A percentile compares a stretch with the other conserved stretches of the same genome.
Conservation (phyloP, 805 yeast species). For the Zygotorulaspora florentina region DNA sequence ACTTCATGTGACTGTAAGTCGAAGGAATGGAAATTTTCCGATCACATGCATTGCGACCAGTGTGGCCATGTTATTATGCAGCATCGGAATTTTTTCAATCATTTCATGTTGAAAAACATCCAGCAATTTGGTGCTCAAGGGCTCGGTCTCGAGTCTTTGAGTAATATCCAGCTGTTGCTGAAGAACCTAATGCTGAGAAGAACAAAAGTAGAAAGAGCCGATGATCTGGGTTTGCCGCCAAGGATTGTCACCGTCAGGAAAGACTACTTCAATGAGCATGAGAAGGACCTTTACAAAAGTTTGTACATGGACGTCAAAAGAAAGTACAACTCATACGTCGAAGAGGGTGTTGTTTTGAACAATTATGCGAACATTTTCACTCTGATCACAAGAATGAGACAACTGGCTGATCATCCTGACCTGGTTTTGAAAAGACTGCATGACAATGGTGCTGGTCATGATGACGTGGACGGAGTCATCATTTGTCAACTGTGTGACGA, state of each 20-base stretch:
- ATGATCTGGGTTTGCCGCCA: conserved; percentile 96
- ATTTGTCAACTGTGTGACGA: conserved; percentile 95
- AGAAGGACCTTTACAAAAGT: conserved; percentile 85
- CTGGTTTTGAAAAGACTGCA: conserved; percentile 73
- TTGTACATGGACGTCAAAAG: conserved; percentile 83
- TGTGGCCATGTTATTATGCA: conserved; percentile 95
- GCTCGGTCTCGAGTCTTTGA: conserved; percentile 74
- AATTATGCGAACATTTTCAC: conserved; percentile 97
- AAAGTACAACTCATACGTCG: conserved; percentile 86
- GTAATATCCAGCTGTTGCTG: conserved; percentile 67
- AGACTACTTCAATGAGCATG: conserved; percentile 90
- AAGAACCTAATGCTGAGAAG: conserved; percentile 86
- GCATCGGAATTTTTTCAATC: conserved; percentile 93
- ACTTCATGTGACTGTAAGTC: conserved; percentile 87
- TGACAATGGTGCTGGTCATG: conserved; percentile 34
- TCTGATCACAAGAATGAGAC: conserved; percentile 94
- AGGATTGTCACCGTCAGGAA: conserved; percentile 84
- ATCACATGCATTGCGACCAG: conserved; percentile 74
- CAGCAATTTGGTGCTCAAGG: conserved; percentile 80
- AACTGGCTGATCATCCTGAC: conserved; percentile 97
- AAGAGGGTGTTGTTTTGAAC: conserved; percentile 92
- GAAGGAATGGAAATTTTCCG: conserved; percentile 78
- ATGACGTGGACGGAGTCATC: conserved; percentile 42
- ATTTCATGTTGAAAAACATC: conserved; percentile 90
- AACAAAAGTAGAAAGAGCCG: conserved; percentile 94